These are phyloP conservation scores for Apiospora sp. DNA, from an alignment of 2,329 filamentous ascomycete species.

Conservation along the genomic window DNA sequence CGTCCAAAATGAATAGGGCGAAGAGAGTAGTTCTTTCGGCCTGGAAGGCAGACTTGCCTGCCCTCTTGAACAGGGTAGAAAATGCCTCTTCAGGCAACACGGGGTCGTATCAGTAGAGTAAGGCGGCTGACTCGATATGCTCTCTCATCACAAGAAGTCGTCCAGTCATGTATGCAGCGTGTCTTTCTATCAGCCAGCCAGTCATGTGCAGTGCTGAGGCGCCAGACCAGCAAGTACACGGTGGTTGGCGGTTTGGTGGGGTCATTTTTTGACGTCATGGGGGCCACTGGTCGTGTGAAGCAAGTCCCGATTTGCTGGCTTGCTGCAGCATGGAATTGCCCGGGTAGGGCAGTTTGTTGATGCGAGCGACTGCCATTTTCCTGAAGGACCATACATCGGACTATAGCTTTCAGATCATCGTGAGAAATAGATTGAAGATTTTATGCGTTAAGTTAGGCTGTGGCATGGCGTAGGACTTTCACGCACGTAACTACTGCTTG, in stretches of 20 bases:
- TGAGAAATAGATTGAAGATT: constrained; percentile 10
- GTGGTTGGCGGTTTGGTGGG: neutral
- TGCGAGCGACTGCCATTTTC: neutral
- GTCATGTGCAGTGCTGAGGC: constrained; percentile 13
- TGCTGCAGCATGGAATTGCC: neutral
- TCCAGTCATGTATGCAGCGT: constrained; percentile 13
- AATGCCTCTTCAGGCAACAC: constrained; percentile 10
- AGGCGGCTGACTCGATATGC: constrained; percentile 8
- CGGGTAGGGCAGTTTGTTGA: neutral
- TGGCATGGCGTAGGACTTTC: constrained; percentile 16
- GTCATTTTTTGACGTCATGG: constrained; percentile 19
- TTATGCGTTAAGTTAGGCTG: constrained; percentile 12
- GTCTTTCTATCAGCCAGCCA: neutral
- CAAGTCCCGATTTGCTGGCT: neutral
- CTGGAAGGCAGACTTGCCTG: neutral
- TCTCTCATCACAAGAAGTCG: neutral
- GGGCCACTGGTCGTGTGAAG: neutral
- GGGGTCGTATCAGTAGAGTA: constrained; percentile 12
- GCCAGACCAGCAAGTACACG: constrained; percentile 5
- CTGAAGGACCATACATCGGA: neutral
- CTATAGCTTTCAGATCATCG: constrained; percentile 2
- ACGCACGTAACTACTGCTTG: neutral
- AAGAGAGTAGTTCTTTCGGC: neutral
- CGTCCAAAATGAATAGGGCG: neutral
- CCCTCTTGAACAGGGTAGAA: neutral